These are phyloP conservation scores for Colletotrichum sp. DNA, from an alignment of 2,329 filamentous ascomycete genomes.

Conservation along the genomic window DNA sequence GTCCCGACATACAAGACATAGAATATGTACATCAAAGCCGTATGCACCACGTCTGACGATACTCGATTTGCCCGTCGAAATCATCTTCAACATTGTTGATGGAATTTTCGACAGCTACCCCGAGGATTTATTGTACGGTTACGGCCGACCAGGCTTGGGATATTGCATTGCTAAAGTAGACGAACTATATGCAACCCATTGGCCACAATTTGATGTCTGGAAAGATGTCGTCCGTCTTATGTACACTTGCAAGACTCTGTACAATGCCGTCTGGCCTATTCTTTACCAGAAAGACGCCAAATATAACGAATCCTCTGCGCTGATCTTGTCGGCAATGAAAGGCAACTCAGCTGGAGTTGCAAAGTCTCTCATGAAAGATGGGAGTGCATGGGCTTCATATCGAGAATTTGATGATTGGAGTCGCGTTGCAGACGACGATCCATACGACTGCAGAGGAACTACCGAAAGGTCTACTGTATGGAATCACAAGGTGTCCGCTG, in stretches of 20 bases:
- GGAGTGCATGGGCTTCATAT: fast-evolving
- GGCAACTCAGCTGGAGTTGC: not conserved
- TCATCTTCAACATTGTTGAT: not conserved
- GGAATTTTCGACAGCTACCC: not conserved
- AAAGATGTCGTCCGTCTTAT: not conserved
- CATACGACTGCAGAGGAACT: no score
- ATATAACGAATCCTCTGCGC: not conserved
- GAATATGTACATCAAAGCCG: no score
- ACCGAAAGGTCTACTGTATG: not conserved
- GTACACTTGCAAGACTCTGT: not conserved
- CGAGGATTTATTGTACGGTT: not conserved
- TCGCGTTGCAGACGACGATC: no score
- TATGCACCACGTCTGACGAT: not conserved
- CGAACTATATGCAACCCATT: no score
- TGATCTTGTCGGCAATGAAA: not conserved
- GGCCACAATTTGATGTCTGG: not conserved
- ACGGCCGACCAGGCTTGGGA: not conserved
- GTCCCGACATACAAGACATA: no score
- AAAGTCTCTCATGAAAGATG: not conserved
- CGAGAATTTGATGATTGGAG: not conserved
- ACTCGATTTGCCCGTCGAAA: not conserved
- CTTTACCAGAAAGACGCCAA: not conserved
- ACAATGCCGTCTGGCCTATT: not conserved
- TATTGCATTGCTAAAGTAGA: no score
- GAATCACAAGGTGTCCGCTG: fast-evolving